phyloP scores from a whole-genome alignment of 106 monocot genomes.

The Vanilla planifolia region DNA sequence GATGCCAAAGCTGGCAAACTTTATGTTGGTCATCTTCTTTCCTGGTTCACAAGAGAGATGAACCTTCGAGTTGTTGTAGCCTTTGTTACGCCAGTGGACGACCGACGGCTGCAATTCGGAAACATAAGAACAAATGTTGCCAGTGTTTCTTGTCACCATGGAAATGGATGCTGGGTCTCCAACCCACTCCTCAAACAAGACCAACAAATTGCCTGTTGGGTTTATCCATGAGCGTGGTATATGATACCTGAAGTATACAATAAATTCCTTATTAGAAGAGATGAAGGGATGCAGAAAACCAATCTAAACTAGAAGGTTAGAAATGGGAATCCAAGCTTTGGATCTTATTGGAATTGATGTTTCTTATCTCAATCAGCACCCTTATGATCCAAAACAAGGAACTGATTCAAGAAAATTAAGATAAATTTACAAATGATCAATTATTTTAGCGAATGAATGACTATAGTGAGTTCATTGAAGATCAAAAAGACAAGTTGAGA shows the following conservation, averaged over 20 bases:
- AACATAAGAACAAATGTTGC: conserved; percentile 71
- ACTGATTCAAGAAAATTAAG: too few relatives aligned
- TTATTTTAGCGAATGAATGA: too few relatives aligned
- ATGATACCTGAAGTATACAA: conserved; percentile 62
- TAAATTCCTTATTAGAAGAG: not conserved
- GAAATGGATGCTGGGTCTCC: conserved; percentile 72
- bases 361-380: too few relatives aligned
- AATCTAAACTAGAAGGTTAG: too few relatives aligned
- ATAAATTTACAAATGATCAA: too few relatives aligned
- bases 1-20: conserved; percentile 91
- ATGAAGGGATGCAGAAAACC: too few relatives aligned
- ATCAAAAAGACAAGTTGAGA: too few relatives aligned
- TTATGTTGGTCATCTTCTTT: conserved; percentile 60
- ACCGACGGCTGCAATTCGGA: conserved; percentile 81
- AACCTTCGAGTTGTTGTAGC: conserved; percentile 45
- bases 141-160: conserved; percentile 56
- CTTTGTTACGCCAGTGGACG: conserved; percentile 45
- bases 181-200: conserved; percentile 86
- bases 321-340: too few relatives aligned
- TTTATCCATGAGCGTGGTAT: conserved; percentile 85
- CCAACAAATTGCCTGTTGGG: conserved; percentile 72
- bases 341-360: too few relatives aligned
- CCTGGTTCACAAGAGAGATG: conserved; percentile 60
- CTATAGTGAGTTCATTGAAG: too few relatives aligned
- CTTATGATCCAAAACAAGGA: too few relatives aligned